Base-by-base conservation (phyloP, 352 stramenopile genomes). In the Phytopythium helicoides region DNA sequence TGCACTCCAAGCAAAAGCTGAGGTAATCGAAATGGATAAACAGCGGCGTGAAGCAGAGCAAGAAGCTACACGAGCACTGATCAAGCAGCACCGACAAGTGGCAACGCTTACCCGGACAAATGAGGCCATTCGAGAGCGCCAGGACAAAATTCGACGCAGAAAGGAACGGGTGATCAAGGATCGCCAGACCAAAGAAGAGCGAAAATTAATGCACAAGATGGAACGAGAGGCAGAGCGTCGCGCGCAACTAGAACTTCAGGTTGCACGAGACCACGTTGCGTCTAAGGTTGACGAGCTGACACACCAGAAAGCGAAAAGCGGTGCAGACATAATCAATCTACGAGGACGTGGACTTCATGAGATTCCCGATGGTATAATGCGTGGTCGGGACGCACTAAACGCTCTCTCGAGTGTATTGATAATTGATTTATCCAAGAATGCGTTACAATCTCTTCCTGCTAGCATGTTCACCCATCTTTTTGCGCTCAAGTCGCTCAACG, bases 391-490 rank as follows among this genome's bases (percentile, higher is more conserved):
- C 23, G 66, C 72, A 0, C 57, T 89, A 10, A 60, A 61, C 28
- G 60, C 69, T 15, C 62, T 92, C 3, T 83, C 81, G 7, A 85
- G 71, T 54, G 52, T 92, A 22, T 44, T 92, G n/a, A 73, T 89
- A 21, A 37, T 92, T 14, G 79, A 86, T 49, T 41, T 92, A 35
- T 66, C 73, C 3, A 56, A 62, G n/a, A 92, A 92, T 41, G 40
- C 59, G 12, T 65, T 92, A 16, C 34, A 58, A 6, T 47, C 26
- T 1, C 65, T 92, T 1, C 79, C 79, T 0, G 38, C 56, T 1
- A 50, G 50, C 3, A 71, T 92, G 16, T 87, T 86, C 35, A 68
- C 71, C 11, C 70, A 90, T 39, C 62, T 90, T 12, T 79, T 87
- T 21, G 51, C 65, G n/a, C 46, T 90, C 0, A 71, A 86, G 37